These are phyloP conservation scores for Pseudogymnoascus sp. DNA, from an alignment of 2,329 filamentous ascomycete species.

Conservation along the genomic window DNA sequence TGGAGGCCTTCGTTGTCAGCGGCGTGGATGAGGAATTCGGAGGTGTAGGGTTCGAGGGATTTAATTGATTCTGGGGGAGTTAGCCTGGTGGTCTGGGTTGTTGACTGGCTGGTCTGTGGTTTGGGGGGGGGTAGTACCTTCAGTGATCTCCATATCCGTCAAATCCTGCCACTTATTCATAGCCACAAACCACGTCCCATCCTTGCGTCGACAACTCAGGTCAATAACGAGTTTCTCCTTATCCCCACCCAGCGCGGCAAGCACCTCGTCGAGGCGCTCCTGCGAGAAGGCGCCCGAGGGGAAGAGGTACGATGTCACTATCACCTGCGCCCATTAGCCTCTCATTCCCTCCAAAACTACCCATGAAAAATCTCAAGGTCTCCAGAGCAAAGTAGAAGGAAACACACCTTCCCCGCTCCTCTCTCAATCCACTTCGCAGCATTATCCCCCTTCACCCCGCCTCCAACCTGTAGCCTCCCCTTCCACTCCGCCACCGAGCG, in stretches of 20 bases:
- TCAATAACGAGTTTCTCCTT: slow-evolving; percentile 84
- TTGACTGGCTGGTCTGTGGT: neutral
- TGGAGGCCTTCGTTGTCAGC: slow-evolving; percentile 95
- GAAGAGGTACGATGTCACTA: slow-evolving; percentile 94
- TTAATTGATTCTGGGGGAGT: slow-evolving; percentile 60
- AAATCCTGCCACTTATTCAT: slow-evolving; percentile 99
- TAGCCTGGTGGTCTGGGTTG: neutral
- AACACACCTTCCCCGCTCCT: slow-evolving; percentile 76
- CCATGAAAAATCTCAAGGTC: neutral
- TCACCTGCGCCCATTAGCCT: slow-evolving; percentile 55
- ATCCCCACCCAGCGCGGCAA: slow-evolving; percentile 64
- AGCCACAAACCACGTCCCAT: slow-evolving; percentile 82
- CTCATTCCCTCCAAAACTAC: neutral
- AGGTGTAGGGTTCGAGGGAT: slow-evolving; percentile 80
- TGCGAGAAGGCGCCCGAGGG: slow-evolving; percentile 75
- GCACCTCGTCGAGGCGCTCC: slow-evolving; percentile 62
- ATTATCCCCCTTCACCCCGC: slow-evolving; percentile 84
- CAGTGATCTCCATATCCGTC: slow-evolving; percentile 87
- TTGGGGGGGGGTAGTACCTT: slow-evolving; percentile 47
- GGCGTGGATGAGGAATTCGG: slow-evolving; percentile 93
- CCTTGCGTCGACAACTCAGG: slow-evolving; percentile 73
- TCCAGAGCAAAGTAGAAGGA: neutral
- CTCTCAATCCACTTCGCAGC: slow-evolving; percentile 76
- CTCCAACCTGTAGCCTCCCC: slow-evolving; percentile 74
- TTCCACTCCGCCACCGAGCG: slow-evolving; percentile 76